Percentiles rank a stretch among this genome's conserved stretches.
phyloP scores from a whole-genome alignment of 1,284 basidiomycete genomes.

The Grifola frondosa region DNA sequence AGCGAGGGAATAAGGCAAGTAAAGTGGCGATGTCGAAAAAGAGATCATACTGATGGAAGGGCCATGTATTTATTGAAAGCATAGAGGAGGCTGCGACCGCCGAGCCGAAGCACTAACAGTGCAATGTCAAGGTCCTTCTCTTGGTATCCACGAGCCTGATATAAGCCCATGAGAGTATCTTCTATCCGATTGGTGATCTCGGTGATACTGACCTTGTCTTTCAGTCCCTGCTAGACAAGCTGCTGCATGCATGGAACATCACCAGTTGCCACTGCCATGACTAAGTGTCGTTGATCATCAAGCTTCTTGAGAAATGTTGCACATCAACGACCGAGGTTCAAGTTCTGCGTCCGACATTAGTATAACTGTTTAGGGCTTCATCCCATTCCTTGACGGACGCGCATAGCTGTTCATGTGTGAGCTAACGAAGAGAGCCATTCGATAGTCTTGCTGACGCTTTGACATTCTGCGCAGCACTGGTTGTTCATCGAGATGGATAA shows the following conservation, averaged over 20 bases:
- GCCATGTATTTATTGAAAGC: slow-evolving; percentile 18
- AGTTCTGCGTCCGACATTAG: not conserved
- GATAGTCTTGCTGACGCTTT: no score
- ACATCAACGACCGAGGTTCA: slow-evolving; percentile 1
- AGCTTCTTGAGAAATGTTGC: not conserved
- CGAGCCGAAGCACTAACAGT: slow-evolving; percentile 14
- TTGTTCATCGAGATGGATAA: no score
- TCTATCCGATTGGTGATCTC: slow-evolving; percentile 7
- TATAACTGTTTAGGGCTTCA: no score
- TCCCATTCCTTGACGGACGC: no score
- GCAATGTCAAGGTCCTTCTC: slow-evolving; percentile 15
- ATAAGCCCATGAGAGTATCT: slow-evolving; percentile 6
- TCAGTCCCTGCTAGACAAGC: slow-evolving; percentile 12
- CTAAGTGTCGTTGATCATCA: slow-evolving; percentile 8
- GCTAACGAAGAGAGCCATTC: no score
- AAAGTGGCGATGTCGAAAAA: slow-evolving; percentile 10
- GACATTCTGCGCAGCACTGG: no score
- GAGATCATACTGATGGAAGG: slow-evolving; percentile 19
- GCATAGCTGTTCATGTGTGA: no score
- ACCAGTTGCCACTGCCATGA: slow-evolving; percentile 8
- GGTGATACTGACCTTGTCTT: slow-evolving; percentile 4
- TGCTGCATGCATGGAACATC: slow-evolving; percentile 15
- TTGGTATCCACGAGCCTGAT: slow-evolving; percentile 12
- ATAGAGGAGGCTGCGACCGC: slow-evolving; percentile 19
- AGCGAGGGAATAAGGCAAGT: slow-evolving; percentile 16